Evolutionary conservation across 2,329 filamentous ascomycete species (phyloP), one percentile per base, ranked within the genome.

Genomic region (Diaporthe sp.): DNA sequence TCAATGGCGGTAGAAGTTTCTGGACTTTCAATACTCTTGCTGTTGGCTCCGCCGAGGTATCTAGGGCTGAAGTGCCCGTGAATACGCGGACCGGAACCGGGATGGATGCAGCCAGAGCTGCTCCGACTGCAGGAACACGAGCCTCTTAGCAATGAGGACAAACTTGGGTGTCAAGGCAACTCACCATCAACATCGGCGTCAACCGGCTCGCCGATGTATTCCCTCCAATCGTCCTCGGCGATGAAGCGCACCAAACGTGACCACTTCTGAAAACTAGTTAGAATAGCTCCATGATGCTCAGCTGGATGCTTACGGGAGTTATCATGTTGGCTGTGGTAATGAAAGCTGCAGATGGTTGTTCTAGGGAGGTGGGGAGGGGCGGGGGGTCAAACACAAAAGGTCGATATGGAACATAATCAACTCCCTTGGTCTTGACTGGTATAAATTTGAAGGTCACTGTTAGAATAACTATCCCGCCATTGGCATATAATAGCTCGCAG

Each of bases 1-100:
- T 75, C 30, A 86, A 71, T 0, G 85, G 85, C 2, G 81, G 79
- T 25, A 86, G 77, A 55, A 82, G 76, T 76, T 78, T n/a, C n/a
- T 72, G 42, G 42, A 65, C 35, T 4, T 65, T 35, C 19, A 65
- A 42, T 15, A 65, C 19, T 50, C 30, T 47, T 35, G 42, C n/a
- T 35, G 42, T 47, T 25, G 59, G 42, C 27, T 65, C 39, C 35
- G 69, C 69, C 8, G n/a, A 44, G 2, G 13, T 39, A 7, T 71
- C 69, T 2, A 71, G 53, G 13, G 53, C 53, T 13, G 69, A 71
- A 13, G 37, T 58, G 71, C 72, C 27, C 47, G 71, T 30, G 61
- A 53, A 75, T 55, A 59, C 56, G 73, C 75, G 25, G 65, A 81
- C 80, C 63, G 75, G 75, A 25, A 74, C 75, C 35, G 81, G 78